Evolutionary conservation across 2,329 filamentous ascomycete species (phyloP).

Genomic region (Fusarium sublunatum): DNA sequence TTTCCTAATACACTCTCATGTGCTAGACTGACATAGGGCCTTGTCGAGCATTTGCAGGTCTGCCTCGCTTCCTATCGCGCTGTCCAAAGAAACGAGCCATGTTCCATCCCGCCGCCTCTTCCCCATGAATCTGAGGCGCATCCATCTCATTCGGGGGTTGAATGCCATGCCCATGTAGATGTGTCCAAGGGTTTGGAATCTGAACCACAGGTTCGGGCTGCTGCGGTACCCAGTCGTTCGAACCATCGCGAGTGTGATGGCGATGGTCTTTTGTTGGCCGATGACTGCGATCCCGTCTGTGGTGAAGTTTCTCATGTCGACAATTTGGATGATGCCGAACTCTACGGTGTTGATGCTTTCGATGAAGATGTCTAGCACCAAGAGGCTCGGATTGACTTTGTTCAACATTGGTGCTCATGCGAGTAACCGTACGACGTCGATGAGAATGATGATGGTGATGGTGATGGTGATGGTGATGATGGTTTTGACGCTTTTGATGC

Average conservation of each 20-base stretch:
- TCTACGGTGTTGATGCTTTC: background rate
- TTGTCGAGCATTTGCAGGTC: background rate
- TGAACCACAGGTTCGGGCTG: slow-evolving; percentile 12
- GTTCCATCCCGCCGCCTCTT: background rate
- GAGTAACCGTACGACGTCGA: background rate
- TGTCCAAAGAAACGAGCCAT: slow-evolving; percentile 4
- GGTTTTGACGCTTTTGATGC: background rate
- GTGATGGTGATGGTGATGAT: background rate
- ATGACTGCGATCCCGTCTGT: background rate
- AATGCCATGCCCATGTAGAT: background rate
- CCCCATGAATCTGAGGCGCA: slow-evolving; percentile 39
- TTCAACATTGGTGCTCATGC: background rate
- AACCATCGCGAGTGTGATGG: background rate
- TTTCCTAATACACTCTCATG: background rate
- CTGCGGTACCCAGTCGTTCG: background rate
- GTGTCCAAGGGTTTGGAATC: background rate
- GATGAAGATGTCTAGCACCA: background rate
- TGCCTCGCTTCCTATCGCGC: background rate
- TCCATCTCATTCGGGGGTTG: slow-evolving; percentile 39
- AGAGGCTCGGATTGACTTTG: background rate
- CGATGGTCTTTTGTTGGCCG: background rate
- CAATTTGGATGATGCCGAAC: slow-evolving; percentile 3
- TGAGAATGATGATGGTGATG: background rate
- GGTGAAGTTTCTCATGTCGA: slow-evolving; percentile 18
- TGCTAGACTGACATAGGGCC: background rate